phyloP scores from a whole-genome alignment of 2,329 filamentous ascomycete species.

The Exophiala sp. region DNA sequence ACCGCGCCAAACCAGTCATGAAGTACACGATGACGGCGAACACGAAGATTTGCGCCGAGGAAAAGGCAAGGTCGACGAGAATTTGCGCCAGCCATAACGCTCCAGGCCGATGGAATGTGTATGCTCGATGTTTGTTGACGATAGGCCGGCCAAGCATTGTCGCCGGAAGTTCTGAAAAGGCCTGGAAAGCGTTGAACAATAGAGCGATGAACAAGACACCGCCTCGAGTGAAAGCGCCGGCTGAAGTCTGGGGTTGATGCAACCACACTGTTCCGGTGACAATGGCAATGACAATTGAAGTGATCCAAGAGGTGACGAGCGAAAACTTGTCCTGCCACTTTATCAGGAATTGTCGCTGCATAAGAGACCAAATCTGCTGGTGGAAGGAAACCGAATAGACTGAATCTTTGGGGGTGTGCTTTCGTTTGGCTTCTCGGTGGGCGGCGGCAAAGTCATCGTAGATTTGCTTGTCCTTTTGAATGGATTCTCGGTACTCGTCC shows the following conservation, averaged over 20 bases:
- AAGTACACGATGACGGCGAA: slow-evolving; percentile 78
- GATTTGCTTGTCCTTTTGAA: slow-evolving; percentile 62
- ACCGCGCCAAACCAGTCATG: slow-evolving; percentile 66
- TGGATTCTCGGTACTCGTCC: slow-evolving; percentile 60
- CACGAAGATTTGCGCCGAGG: slow-evolving; percentile 65
- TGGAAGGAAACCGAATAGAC: slow-evolving; percentile 83
- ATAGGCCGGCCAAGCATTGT: slow-evolving; percentile 75
- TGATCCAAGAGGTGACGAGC: slow-evolving; percentile 69
- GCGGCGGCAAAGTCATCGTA: slow-evolving; percentile 74
- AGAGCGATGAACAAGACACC: slow-evolving; percentile 77
- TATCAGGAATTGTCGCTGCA: slow-evolving; percentile 78
- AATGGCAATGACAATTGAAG: slow-evolving; percentile 69
- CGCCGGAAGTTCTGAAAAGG: slow-evolving; percentile 71
- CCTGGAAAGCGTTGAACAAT: slow-evolving; percentile 83
- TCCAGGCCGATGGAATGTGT: slow-evolving; percentile 77
- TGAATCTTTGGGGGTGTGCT: slow-evolving; percentile 65
- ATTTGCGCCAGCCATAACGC: slow-evolving; percentile 83
- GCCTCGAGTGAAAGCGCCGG: slow-evolving; percentile 74
- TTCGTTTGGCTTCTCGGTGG: slow-evolving; percentile 74
- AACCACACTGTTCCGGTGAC: slow-evolving; percentile 78
- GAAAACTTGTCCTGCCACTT: slow-evolving; percentile 83
- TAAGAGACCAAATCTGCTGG: slow-evolving; percentile 75
- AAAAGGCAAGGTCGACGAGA: slow-evolving; percentile 62
- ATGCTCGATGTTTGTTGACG: slow-evolving; percentile 79
- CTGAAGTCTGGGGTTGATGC: slow-evolving; percentile 59